phyloP scores from a whole-genome alignment of 176 grass and related monocot genomes.

The Oryza australiensis region DNA sequence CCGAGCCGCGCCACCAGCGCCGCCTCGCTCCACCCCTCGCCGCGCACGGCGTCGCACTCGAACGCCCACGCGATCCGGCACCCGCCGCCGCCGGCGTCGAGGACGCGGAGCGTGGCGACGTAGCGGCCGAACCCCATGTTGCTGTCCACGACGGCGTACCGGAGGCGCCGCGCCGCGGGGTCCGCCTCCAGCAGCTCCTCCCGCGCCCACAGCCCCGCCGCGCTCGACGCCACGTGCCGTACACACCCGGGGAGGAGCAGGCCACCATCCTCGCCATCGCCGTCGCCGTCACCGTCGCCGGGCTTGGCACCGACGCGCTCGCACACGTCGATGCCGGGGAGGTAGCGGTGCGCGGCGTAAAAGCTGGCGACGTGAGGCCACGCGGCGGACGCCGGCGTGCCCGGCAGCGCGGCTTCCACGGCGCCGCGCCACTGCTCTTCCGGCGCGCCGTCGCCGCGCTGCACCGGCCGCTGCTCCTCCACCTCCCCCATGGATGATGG shows the following conservation, averaged over 20 bases:
- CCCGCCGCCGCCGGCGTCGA: constrained; percentile 9
- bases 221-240: constrained; percentile 33
- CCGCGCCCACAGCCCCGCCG: constrained; percentile 41
- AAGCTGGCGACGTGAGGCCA: constrained; percentile 63
- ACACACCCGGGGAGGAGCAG: constrained; percentile 28
- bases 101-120: constrained; percentile 46
- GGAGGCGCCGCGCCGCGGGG: constrained; percentile 28
- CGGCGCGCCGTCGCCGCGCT: not conserved
- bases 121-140: constrained; percentile 60
- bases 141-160: constrained; percentile 50
- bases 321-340: constrained; percentile 49
- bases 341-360: constrained; percentile 47
- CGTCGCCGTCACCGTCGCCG: not conserved
- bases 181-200: constrained; percentile 56
- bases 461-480: constrained; percentile 10
- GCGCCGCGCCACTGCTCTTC: constrained; percentile 50
- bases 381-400: constrained; percentile 24
- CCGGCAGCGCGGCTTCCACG: constrained; percentile 36
- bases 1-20: constrained; percentile 38
- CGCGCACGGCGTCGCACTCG: constrained; percentile 45
- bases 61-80: constrained; percentile 62
- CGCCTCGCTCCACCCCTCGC: constrained; percentile 44
- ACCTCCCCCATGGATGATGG: constrained; percentile 14
- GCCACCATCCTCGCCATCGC: not conserved
- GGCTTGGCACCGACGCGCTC: constrained; percentile 22